phyloP scores from a whole-genome alignment of 2,329 filamentous ascomycete species.

The Fusarium dimerum region DNA sequence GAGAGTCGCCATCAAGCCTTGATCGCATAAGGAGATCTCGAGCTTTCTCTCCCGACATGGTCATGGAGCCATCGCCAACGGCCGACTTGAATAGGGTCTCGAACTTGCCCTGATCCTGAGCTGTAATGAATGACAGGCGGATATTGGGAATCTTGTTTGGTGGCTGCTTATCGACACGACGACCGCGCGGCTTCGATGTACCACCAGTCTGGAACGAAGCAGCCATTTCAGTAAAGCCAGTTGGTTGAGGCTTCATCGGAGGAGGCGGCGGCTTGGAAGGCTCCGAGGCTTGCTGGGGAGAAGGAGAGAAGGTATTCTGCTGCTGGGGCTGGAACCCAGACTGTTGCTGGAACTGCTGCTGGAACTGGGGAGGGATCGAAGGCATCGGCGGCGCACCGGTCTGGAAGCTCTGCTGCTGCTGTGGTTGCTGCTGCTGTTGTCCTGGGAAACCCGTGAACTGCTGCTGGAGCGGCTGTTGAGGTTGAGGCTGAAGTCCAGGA shows the following conservation, averaged over 20 bases:
- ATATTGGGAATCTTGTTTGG: slow-evolving; percentile 88
- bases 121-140: slow-evolving; percentile 92
- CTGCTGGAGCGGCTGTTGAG: slow-evolving; percentile 59
- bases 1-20: slow-evolving; percentile 79
- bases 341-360: slow-evolving; percentile 58
- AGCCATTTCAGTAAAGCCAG: slow-evolving; percentile 67
- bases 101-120: slow-evolving; percentile 92
- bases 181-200: slow-evolving; percentile 45
- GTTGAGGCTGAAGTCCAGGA: slow-evolving; percentile 54
- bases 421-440: slow-evolving; percentile 50
- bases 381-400: slow-evolving; percentile 61
- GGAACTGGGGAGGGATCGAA: slow-evolving; percentile 60
- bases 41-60: slow-evolving; percentile 90
- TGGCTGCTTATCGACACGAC: slow-evolving; percentile 48
- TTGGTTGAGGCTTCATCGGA: slow-evolving; percentile 65
- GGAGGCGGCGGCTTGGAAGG: slow-evolving; percentile 54
- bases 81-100: slow-evolving; percentile 97
- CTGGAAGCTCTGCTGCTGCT: slow-evolving; percentile 58
- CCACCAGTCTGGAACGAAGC: slow-evolving; percentile 62
- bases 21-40: slow-evolving; percentile 87
- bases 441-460: slow-evolving; percentile 68
- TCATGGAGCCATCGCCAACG: slow-evolving; percentile 78
- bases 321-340: slow-evolving; percentile 44
- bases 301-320: slow-evolving; percentile 46
- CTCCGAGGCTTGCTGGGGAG: slow-evolving; percentile 52